phyloP scores from a whole-genome alignment of 805 yeast species.

The Zygotorulaspora florentina region DNA sequence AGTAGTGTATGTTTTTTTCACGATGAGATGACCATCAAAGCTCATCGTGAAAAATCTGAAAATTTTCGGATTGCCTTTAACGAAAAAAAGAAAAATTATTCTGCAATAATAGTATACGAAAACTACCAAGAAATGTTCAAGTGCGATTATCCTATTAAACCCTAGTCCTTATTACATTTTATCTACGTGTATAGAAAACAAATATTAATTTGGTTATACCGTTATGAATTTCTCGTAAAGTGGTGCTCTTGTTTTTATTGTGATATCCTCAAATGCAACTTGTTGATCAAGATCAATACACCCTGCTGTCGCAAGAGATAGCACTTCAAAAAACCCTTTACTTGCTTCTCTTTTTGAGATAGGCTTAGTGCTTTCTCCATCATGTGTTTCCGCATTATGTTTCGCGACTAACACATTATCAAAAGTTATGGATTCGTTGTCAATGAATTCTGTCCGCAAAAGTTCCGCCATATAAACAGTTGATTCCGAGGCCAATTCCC shows the following conservation, averaged over 20 bases:
- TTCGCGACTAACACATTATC: constrained; percentile 12
- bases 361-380: neutral
- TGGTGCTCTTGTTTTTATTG: constrained; percentile 44
- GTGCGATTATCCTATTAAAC: neutral
- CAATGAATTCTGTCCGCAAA: constrained; percentile 19
- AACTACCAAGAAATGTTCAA: neutral
- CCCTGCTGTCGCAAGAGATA: constrained; percentile 76
- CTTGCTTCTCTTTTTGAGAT: constrained; percentile 28
- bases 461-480: constrained; percentile 29
- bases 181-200: neutral
- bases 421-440: constrained; percentile 14
- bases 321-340: constrained; percentile 66
- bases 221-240: constrained; percentile 32
- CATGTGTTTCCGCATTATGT: constrained; percentile 2
- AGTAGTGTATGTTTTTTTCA: neutral
- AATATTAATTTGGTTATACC: constrained; percentile 7
- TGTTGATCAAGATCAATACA: constrained; percentile 62
- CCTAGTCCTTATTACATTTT: neutral
- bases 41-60: constrained; percentile 1
- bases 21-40: constrained; percentile 4
- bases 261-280: constrained; percentile 55
- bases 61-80: constrained; percentile 7
- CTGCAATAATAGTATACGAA: constrained; percentile 6
- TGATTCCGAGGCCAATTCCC: constrained; percentile 27
- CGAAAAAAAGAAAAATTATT: constrained; percentile 2